phyloP scores from a whole-genome alignment of 2,329 filamentous ascomycete species.

The Cercospora beticola region DNA sequence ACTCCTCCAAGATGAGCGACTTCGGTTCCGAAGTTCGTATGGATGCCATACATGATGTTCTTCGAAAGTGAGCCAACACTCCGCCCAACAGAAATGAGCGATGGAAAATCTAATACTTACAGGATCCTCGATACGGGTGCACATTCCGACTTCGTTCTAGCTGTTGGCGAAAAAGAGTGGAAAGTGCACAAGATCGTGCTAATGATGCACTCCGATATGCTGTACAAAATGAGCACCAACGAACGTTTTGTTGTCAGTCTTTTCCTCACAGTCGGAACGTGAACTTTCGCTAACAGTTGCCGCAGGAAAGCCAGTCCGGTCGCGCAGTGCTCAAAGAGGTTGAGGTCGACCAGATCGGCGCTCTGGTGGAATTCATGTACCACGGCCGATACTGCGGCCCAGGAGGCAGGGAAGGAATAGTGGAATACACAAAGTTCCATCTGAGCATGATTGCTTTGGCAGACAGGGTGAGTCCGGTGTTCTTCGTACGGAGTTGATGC shows the following conservation, averaged over 20 bases:
- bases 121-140: neutral
- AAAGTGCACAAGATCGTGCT: conserved; percentile 5
- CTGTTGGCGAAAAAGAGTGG: neutral
- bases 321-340: conserved; percentile 1
- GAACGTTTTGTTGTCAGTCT: neutral
- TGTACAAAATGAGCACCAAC: conserved; percentile 3
- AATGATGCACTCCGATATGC: neutral
- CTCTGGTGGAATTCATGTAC: conserved; percentile 3
- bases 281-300: neutral
- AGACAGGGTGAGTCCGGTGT: neutral
- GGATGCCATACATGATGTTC: neutral
- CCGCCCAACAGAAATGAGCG: neutral
- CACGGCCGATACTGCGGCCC: neutral
- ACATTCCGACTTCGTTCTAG: conserved; percentile 4
- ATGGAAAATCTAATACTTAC: neutral
- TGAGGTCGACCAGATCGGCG: neutral
- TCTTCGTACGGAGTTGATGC: neutral
- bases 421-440: neutral
- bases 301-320: neutral
- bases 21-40: neutral
- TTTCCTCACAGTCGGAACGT: neutral
- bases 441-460: neutral
- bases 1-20: neutral
- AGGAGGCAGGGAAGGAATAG: too few species aligned
- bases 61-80: neutral